A percentile compares a stretch with the other conserved stretches of the same genome.
These are phyloP conservation scores for Daldinia sp. DNA, from an alignment of 2,329 filamentous ascomycete species.

Conservation along the genomic window DNA sequence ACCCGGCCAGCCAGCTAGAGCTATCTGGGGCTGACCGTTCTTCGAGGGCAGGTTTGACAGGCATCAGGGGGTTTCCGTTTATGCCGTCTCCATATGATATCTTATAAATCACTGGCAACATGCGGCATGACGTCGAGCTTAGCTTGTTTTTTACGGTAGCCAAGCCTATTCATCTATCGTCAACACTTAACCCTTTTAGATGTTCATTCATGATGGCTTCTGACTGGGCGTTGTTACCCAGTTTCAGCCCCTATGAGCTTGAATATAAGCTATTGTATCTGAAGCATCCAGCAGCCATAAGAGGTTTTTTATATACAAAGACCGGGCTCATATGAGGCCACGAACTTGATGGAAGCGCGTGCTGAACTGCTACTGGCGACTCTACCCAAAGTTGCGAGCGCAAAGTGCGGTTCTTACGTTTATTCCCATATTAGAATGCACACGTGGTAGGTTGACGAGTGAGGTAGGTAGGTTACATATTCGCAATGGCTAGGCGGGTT, in stretches of 20 bases:
- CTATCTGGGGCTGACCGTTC: conserved; percentile 25
- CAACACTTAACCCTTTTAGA: conserved; percentile 35
- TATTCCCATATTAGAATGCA: conserved; percentile 31
- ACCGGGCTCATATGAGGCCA: conserved; percentile 22
- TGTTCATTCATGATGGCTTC: conserved; percentile 20
- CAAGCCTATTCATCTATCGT: conserved; percentile 28
- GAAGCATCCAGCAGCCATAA: conserved; percentile 9
- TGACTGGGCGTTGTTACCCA: conserved; percentile 19
- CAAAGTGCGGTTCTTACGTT: conserved; percentile 31
- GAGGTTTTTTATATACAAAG: conserved; percentile 2
- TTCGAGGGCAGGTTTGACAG: conserved; percentile 29
- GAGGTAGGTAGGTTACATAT: conserved; percentile 26
- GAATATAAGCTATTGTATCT: conserved; percentile 7
- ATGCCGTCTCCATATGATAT: conserved; percentile 28
- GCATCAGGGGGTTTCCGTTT: conserved; percentile 21
- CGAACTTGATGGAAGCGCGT: conserved; percentile 10
- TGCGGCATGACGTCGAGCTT: conserved; percentile 33
- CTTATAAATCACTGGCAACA: conserved; percentile 27
- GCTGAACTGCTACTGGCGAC: conserved; percentile 19
- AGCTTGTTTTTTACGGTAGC: conserved; percentile 26
- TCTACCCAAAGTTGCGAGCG: conserved; percentile 8
- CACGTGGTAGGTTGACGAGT: conserved; percentile 31
- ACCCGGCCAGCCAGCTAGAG: conserved; percentile 14
- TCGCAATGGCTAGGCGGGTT: conserved; percentile 26
- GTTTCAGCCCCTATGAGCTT: conserved; percentile 17